Evolutionary conservation across 1,139 yeast genomes (phyloP).

Genomic region (Geotrichum carabidarum): DNA sequence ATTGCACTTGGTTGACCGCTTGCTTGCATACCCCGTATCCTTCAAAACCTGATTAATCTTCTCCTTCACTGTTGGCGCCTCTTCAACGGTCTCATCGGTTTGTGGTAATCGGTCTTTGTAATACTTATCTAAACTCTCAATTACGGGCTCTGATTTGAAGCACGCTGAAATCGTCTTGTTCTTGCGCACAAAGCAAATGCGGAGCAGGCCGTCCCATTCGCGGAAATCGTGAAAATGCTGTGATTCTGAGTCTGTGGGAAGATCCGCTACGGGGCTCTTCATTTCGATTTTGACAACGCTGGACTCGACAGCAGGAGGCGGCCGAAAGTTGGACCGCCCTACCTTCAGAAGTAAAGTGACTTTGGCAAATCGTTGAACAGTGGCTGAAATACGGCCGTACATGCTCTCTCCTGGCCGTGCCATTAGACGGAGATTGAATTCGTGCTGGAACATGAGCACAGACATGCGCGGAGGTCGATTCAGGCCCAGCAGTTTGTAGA

Average conservation of each 20-base stretch:
- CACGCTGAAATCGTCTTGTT: slow-evolving; percentile 94
- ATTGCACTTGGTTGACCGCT: slow-evolving; percentile 89
- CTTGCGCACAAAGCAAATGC: slow-evolving; percentile 87
- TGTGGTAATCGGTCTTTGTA: slow-evolving; percentile 42
- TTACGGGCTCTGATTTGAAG: slow-evolving; percentile 71
- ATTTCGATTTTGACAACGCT: slow-evolving; percentile 91
- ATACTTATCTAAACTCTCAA: slow-evolving; percentile 79
- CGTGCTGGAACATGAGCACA: slow-evolving; percentile 95
- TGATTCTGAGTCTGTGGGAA: background rate
- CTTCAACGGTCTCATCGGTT: slow-evolving; percentile 39
- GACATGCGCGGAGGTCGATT: slow-evolving; percentile 95
- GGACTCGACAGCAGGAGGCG: slow-evolving; percentile 97
- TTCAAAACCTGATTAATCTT: slow-evolving; percentile 47
- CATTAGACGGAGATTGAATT: slow-evolving; percentile 82
- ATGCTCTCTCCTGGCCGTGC: slow-evolving; percentile 93
- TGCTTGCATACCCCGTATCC: slow-evolving; percentile 67
- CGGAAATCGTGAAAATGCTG: slow-evolving; percentile 74
- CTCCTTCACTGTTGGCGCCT: slow-evolving; percentile 50
- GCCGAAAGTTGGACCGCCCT: slow-evolving; percentile 91
- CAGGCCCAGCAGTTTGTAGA: slow-evolving; percentile 81
- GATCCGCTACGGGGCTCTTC: slow-evolving; percentile 51
- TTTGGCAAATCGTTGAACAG: slow-evolving; percentile 98
- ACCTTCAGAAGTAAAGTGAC: slow-evolving; percentile 98
- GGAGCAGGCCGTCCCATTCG: slow-evolving; percentile 94
- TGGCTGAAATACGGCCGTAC: slow-evolving; percentile 88